These are phyloP conservation scores for Aspergillus viridinutans DNA, from an alignment of 2,329 filamentous ascomycete species.

Conservation along the genomic window DNA sequence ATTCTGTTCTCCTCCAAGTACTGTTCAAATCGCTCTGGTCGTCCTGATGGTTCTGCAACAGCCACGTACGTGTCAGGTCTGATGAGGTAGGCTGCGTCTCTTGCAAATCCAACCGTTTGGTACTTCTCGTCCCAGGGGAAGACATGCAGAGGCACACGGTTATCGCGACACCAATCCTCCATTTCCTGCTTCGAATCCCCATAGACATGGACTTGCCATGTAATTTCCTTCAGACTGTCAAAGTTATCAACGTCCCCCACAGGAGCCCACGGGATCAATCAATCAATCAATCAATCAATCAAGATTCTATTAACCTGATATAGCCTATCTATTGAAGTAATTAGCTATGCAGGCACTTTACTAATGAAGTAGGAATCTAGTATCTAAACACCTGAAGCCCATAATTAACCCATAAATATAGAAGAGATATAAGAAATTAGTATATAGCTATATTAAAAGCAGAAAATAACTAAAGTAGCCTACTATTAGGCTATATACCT, in stretches of 20 bases:
- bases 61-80: conserved; percentile 31
- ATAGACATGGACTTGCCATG: conserved; percentile 33
- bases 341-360: too few species aligned
- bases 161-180: conserved; percentile 21
- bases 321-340: too few species aligned
- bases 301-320: too few species aligned
- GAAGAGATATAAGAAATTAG: too few species aligned
- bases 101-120: conserved; percentile 17
- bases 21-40: conserved; percentile 16
- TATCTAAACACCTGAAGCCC: too few species aligned
- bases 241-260: conserved; percentile 24
- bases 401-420: too few species aligned
- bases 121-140: conserved; percentile 25
- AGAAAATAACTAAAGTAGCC: too few species aligned
- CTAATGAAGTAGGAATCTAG: too few species aligned
- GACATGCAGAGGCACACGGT: conserved; percentile 13
- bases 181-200: conserved; percentile 13
- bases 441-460: too few species aligned
- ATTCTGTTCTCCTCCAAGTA: conserved; percentile 17
- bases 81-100: conserved; percentile 25
- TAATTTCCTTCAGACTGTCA: conserved; percentile 19
- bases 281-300: too few species aligned
- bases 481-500: too few species aligned
- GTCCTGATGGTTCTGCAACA: conserved; percentile 13
- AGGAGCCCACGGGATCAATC: conserved; percentile 30